phyloP scores from a whole-genome alignment of 1,284 basidiomycete species.

The Phlebopus sp. region DNA sequence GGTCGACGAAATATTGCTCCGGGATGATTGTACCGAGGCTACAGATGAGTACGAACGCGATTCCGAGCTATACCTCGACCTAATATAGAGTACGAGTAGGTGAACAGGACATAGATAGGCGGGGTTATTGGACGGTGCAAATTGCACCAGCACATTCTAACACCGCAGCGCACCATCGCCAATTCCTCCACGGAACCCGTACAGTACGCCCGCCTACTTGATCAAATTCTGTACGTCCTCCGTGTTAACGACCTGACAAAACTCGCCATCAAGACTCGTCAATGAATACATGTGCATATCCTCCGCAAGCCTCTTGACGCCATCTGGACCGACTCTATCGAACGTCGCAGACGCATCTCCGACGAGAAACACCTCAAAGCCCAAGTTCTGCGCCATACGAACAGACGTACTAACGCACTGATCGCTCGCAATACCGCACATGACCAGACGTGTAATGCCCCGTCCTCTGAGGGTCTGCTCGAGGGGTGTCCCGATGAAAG shows the following conservation, averaged over 20 bases:
- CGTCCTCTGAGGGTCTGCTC: constrained; percentile 17
- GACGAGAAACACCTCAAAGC: constrained; percentile 19
- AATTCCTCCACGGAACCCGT: too few relatives aligned
- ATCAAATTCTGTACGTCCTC: constrained; percentile 8
- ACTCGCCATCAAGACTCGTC: constrained; percentile 25
- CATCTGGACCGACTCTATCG: constrained; percentile 17
- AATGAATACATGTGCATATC: constrained; percentile 25
- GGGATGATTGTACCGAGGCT: too few relatives aligned
- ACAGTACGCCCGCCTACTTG: too few relatives aligned
- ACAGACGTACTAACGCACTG: constrained; percentile 28
- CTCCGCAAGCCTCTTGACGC: constrained; percentile 16
- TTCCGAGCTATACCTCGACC: too few relatives aligned
- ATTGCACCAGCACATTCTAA: too few relatives aligned
- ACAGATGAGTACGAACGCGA: too few relatives aligned
- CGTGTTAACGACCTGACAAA: constrained; percentile 23
- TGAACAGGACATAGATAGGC: too few relatives aligned
- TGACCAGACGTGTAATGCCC: constrained; percentile 18
- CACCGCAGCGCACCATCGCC: too few relatives aligned
- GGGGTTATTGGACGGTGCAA: too few relatives aligned
- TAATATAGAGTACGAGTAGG: too few relatives aligned
- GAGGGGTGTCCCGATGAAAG: constrained; percentile 17
- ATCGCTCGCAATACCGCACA: constrained; percentile 24
- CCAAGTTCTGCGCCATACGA: constrained; percentile 28
- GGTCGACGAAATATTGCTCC: too few relatives aligned
- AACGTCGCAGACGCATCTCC: constrained; percentile 24